Evolutionary conservation across 192 early-diverging fungal genomes (phyloP).

Genomic region (Coemansia sp.): DNA sequence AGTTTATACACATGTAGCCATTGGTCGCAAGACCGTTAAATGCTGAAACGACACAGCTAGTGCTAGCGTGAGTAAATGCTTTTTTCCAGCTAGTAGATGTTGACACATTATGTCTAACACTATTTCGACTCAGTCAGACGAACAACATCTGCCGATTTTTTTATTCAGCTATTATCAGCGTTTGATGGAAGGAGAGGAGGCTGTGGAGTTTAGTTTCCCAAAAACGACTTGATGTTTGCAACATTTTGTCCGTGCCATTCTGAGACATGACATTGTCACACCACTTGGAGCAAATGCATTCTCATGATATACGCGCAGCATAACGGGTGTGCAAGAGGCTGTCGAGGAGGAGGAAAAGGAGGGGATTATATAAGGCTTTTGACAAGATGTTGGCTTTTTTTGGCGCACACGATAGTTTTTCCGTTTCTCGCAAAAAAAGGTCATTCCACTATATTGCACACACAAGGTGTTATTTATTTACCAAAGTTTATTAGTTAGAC

Average conservation of each 20-base stretch:
- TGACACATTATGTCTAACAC: conserved; percentile 5
- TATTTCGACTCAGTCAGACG: conserved; percentile 6
- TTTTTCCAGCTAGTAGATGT: conserved; percentile 1
- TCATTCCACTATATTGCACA: background rate
- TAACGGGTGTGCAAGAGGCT: background rate
- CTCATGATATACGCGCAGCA: background rate
- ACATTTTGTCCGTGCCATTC: background rate
- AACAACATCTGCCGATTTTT: background rate
- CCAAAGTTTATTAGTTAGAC: background rate
- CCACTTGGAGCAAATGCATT: background rate
- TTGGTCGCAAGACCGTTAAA: too few relatives aligned
- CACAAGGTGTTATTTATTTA: background rate
- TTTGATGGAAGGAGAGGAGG: background rate
- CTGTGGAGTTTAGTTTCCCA: background rate
- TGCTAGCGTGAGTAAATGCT: background rate
- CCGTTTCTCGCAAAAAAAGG: background rate
- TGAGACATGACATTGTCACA: background rate
- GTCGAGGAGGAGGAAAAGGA: background rate
- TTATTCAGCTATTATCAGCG: background rate
- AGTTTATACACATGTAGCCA: too few relatives aligned
- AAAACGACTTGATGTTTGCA: background rate
- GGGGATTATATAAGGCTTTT: background rate
- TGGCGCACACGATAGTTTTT: background rate
- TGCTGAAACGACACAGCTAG: background rate
- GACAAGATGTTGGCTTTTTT: background rate